Conservation (phyloP, 1,139 yeast genomes). For the Lodderomyces orthopsilosis region DNA sequence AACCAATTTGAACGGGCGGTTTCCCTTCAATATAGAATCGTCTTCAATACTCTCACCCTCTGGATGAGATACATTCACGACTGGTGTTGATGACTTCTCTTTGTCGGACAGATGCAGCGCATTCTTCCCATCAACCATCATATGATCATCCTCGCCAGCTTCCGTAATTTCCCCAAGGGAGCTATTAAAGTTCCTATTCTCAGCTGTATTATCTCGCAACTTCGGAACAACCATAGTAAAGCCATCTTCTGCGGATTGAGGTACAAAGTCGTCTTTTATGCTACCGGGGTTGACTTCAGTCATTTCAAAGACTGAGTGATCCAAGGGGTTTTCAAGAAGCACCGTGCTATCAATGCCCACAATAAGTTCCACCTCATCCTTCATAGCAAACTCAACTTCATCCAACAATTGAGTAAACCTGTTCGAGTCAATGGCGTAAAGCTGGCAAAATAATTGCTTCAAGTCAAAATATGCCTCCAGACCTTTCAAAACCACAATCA, state of each 20-base stretch:
- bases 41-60: neutral
- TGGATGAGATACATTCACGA: neutral
- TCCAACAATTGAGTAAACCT: conserved; percentile 28
- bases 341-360: conserved; percentile 32
- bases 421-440: conserved; percentile 30
- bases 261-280: conserved; percentile 23
- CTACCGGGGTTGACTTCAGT: conserved; percentile 22
- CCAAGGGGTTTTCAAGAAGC: conserved; percentile 15
- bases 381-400: conserved; percentile 22
- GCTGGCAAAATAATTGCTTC: conserved; percentile 25
- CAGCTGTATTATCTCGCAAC: neutral
- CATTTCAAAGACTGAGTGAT: conserved; percentile 23
- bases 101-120: neutral
- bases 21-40: neutral
- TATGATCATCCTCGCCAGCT: conserved; percentile 1
- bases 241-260: conserved; percentile 29
- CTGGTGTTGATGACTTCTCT: neutral
- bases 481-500: conserved; percentile 33
- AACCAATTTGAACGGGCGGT: conserved; percentile 2
- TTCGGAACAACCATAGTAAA: conserved; percentile 39
- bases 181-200: neutral
- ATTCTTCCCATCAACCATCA: neutral
- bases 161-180: neutral
- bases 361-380: conserved; percentile 32
- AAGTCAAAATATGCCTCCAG: conserved; percentile 28